These are phyloP conservation scores for Phanerodontia chrysosporium DNA, from an alignment of 768 basidiomycete genomes.

Conservation along the genomic window DNA sequence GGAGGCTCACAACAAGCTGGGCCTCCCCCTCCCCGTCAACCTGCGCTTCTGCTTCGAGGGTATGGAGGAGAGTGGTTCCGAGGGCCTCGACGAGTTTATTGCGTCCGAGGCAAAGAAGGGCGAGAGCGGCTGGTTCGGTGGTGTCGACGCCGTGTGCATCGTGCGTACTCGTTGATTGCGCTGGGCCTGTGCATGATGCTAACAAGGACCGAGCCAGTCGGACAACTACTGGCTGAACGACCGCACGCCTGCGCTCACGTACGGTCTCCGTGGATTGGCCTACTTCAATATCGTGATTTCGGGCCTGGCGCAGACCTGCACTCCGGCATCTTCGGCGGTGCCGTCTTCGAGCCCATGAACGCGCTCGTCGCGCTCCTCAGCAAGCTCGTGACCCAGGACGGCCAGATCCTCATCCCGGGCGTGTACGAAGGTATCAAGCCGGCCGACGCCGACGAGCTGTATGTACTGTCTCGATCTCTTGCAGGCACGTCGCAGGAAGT, in stretches of 20 bases:
- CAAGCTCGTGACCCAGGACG: slow-evolving; percentile 72
- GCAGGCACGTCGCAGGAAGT: neutral
- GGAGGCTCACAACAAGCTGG: slow-evolving; percentile 68
- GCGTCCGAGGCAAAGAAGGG: slow-evolving; percentile 63
- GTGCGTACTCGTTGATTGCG: slow-evolving; percentile 36
- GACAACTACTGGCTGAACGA: slow-evolving; percentile 94
- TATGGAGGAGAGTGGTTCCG: slow-evolving; percentile 94
- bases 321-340: slow-evolving; percentile 80
- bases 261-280: slow-evolving; percentile 80
- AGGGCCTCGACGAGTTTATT: slow-evolving; percentile 86
- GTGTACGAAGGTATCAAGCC: slow-evolving; percentile 80
- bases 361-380: slow-evolving; percentile 81
- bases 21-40: slow-evolving; percentile 78
- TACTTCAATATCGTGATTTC: slow-evolving; percentile 81
- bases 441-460: slow-evolving; percentile 72
- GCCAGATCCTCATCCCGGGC: slow-evolving; percentile 86
- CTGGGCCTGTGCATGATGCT: neutral
- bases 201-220: slow-evolving; percentile 38
- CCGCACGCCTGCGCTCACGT: slow-evolving; percentile 74
- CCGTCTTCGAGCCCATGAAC: slow-evolving; percentile 91
- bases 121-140: slow-evolving; percentile 70
- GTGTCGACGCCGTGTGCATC: slow-evolving; percentile 90
- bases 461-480: slow-evolving; percentile 14
- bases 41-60: slow-evolving; percentile 90
- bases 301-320: slow-evolving; percentile 83